These are phyloP conservation scores for Penicillium fimorum DNA, from an alignment of 495 filamentous ascomycete species.

Conservation along the genomic window DNA sequence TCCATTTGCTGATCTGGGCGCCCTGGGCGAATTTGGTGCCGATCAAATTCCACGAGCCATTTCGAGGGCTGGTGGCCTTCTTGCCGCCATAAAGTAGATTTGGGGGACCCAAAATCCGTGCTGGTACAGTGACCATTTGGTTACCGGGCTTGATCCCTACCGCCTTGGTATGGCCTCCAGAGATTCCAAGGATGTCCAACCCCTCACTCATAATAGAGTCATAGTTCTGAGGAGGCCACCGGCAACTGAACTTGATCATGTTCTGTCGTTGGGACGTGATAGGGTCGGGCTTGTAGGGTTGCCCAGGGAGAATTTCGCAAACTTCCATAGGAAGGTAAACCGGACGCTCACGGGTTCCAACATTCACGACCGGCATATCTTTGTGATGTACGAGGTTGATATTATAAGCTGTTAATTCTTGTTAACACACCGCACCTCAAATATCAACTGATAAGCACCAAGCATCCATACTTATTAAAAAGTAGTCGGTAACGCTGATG, in stretches of 20 bases:
- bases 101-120: slow-evolving; percentile 17
- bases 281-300: slow-evolving; percentile 46
- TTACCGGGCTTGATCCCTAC: slow-evolving; percentile 3
- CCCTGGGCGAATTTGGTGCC: slow-evolving; percentile 8
- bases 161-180: slow-evolving; percentile 4
- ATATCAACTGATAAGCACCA: background rate
- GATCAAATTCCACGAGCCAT: slow-evolving; percentile 23
- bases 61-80: background rate
- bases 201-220: slow-evolving; percentile 56
- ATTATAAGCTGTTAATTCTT: slow-evolving; percentile 15
- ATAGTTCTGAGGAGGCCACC: slow-evolving; percentile 60
- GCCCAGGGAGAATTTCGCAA: slow-evolving; percentile 58
- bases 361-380: slow-evolving; percentile 61
- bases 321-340: slow-evolving; percentile 63
- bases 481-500: slow-evolving; percentile 20
- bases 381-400: slow-evolving; percentile 4
- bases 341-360: slow-evolving; percentile 53
- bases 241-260: slow-evolving; percentile 67
- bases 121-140: slow-evolving; percentile 22
- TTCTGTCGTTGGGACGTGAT: slow-evolving; percentile 46
- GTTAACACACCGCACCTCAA: background rate
- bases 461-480: slow-evolving; percentile 16
- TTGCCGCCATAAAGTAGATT: slow-evolving; percentile 14
- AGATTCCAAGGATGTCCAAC: slow-evolving; percentile 45
- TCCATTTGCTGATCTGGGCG: slow-evolving; percentile 5